Evolutionary conservation across 192 early-diverging fungal genomes (phyloP).

Genomic region (Mycoemilia scoparia): DNA sequence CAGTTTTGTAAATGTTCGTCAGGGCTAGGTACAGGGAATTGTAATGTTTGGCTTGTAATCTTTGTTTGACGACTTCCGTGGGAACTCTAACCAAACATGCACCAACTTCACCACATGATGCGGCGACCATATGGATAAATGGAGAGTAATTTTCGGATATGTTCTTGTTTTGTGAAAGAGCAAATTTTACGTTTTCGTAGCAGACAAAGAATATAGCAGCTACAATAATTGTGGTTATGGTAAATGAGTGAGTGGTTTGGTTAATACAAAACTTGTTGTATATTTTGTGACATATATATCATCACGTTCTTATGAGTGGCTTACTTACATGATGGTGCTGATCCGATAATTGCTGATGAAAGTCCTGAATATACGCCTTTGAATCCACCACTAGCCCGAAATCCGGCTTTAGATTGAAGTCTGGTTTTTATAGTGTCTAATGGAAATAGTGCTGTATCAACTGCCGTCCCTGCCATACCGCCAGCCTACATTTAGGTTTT

Average conservation of each 20-base stretch:
- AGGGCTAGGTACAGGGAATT: conserved; percentile 39
- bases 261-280: too few species aligned
- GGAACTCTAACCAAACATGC: conserved; percentile 88
- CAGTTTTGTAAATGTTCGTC: conserved; percentile 36
- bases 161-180: conserved; percentile 9
- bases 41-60: conserved; percentile 82
- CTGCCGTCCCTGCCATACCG: conserved; percentile 75
- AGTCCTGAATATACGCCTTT: conserved; percentile 80
- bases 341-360: conserved; percentile 78
- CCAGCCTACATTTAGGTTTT: conserved; percentile 69
- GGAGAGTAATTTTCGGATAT: conserved; percentile 31
- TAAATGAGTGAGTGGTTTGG: too few species aligned
- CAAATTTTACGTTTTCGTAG: conserved; percentile 65
- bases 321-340: too few species aligned
- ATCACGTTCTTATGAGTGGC: too few species aligned
- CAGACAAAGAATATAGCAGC: conserved; percentile 81
- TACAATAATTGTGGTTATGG: too few species aligned
- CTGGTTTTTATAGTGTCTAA: conserved; percentile 96
- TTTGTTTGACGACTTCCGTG: conserved; percentile 88
- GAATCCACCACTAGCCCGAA: conserved; percentile 70
- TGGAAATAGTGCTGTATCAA: conserved; percentile 86
- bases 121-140: conserved; percentile 69
- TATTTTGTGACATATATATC: too few species aligned
- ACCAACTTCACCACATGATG: conserved; percentile 76
- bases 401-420: conserved; percentile 71